Percentiles rank a stretch among this genome's conserved stretches.
Evolutionary conservation across 768 basidiomycete species (phyloP).

Genomic region (Boletus rufocinnamomeus): DNA sequence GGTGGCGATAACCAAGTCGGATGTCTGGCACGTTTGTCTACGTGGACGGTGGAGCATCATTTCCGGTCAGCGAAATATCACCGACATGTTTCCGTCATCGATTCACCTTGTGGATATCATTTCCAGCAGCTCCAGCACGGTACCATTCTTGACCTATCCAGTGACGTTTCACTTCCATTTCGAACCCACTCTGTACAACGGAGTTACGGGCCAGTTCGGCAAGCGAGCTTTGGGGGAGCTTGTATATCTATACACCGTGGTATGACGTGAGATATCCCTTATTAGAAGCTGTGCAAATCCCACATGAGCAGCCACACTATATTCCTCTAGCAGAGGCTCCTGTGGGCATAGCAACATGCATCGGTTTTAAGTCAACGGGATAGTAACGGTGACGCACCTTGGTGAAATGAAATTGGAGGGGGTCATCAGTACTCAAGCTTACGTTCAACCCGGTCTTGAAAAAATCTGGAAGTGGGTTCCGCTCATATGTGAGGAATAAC

Average conservation of each 20-base stretch:
- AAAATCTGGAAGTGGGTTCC: conserved; percentile 96
- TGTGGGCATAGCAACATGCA: conserved; percentile 31
- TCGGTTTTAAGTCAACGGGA: background rate
- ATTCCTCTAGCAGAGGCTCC: conserved; percentile 96
- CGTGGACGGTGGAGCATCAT: background rate
- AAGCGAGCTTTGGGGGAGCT: conserved; percentile 89
- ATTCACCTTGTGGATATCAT: conserved; percentile 90
- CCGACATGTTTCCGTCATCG: background rate
- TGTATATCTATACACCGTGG: conserved; percentile 73
- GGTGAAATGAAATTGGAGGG: conserved; percentile 97
- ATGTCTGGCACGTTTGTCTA: conserved; percentile 98
- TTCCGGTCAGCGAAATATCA: conserved; percentile 5
- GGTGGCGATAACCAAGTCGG: conserved; percentile 87
- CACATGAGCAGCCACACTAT: conserved; percentile 96
- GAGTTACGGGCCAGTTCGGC: conserved; percentile 99
- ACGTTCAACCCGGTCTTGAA: conserved; percentile 96
- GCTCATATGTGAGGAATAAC: conserved; percentile 92
- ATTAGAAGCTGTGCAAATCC: conserved; percentile 26
- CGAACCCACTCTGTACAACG: conserved; percentile 94
- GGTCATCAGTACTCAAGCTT: conserved; percentile 94
- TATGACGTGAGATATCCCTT: background rate
- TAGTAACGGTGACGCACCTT: conserved; percentile 55
- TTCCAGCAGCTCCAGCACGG: conserved; percentile 88
- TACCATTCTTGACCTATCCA: conserved; percentile 96
- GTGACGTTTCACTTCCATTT: conserved; percentile 96